Base-by-base conservation (phyloP, 2,329 filamentous ascomycete genomes). In the Neofusicoccum umdonicola region DNA sequence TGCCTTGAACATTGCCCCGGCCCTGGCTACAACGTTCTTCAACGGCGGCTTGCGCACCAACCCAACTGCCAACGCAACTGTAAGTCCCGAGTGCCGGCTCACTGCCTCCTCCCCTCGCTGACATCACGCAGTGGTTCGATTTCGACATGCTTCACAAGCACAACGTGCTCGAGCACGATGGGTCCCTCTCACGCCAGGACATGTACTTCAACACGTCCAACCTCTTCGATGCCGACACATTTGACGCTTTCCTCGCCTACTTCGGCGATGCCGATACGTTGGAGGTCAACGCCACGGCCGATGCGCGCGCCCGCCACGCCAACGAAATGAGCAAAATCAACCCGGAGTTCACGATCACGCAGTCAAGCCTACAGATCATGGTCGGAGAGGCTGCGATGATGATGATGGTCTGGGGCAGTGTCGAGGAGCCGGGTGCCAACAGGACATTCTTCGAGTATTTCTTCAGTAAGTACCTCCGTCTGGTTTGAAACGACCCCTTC, bases 81-180 rank as follows among this genome's bases (percentile, higher is more conserved):
- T 44, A 57, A 17, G 52, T 13, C 3, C 5, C 7, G 15, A 1
- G 7, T 39, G 12, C 22, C 22, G 22, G 22, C 22, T 22, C 22
- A 3, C 3, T 3, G 22, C 22, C 22, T 3, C 22, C 22, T 22
- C 22, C 22, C 22, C 17, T 17, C 17, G 17, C 17, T 17, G 17
- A 17, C 17, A 17, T 17, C 17, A 17, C 42, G 34, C 67, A 67
- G 39, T 51, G 58, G n/a, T 71, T 77, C 50, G 69, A 71, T 58
- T 70, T 78, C 8, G 71, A 73, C 34, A 70, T 77, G 51, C 63
- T 78, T 0, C 68, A 69, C n/a, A 71, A 69, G 31, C 76, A 78
- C 68, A 70, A 72, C 39, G 66, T 68, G 2, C 68, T 78, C 22
- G 77, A 78, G 66, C 75, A 78, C 60, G 77, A 79, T 61, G 74